Percentiles rank a stretch among this genome's conserved stretches.
These are phyloP conservation scores for Argentina anserina DNA, from an alignment of 306 rosid genomes.

Conservation along the genomic window DNA sequence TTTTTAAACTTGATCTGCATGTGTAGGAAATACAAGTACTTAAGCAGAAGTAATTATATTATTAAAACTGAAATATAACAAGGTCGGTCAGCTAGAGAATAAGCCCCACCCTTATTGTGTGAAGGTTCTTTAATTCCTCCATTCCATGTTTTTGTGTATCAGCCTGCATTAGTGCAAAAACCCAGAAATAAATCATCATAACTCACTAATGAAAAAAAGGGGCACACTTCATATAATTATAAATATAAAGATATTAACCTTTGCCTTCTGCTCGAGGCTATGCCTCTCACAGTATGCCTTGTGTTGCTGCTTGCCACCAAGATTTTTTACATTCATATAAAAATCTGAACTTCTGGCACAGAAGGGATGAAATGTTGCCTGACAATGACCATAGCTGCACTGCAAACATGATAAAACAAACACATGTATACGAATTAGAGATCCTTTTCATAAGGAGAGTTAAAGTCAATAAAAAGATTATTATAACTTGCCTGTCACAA, in stretches of 20 bases:
- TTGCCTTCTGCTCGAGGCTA: constrained; percentile 81
- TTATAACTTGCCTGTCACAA: background rate
- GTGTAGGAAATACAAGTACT: background rate
- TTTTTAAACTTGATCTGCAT: too few species aligned
- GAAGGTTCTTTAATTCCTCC: constrained; percentile 77
- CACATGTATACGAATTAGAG: constrained; percentile 16
- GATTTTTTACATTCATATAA: constrained; percentile 62
- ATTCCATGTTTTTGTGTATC: constrained; percentile 84
- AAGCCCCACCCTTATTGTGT: constrained; percentile 76
- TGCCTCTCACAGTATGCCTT: constrained; percentile 95
- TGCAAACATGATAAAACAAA: constrained; percentile 39
- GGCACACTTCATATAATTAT: background rate
- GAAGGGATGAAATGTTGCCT: constrained; percentile 73
- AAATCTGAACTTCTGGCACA: constrained; percentile 90
- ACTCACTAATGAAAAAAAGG: constrained; percentile 12
- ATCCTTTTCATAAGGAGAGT: constrained; percentile 5
- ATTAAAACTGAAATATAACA: background rate
- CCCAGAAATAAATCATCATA: constrained; percentile 5
- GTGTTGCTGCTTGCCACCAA: constrained; percentile 79
- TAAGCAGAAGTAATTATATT: background rate
- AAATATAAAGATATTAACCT: constrained; percentile 44
- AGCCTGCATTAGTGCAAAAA: constrained; percentile 48
- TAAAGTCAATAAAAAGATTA: background rate
- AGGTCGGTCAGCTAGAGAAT: background rate
- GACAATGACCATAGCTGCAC: constrained; percentile 96